Percentiles rank a stretch among this genome's conserved stretches.
phyloP scores from a whole-genome alignment of 2,329 filamentous ascomycete genomes.

The Exophiala oligosperma region DNA sequence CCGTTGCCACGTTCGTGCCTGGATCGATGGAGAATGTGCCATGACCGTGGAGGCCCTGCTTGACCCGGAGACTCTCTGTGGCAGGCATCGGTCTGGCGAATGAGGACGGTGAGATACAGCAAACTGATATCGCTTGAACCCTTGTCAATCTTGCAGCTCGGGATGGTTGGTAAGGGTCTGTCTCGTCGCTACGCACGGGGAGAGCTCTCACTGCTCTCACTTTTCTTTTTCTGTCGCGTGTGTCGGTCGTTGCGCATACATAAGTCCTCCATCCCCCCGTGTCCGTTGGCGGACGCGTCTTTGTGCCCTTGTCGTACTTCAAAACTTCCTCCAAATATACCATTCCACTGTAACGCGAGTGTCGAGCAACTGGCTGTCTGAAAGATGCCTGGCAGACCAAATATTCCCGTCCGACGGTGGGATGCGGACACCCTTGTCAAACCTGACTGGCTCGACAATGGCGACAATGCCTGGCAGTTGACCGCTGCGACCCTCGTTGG shows the following conservation, averaged over 20 bases:
- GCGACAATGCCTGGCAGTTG: constrained; percentile 56
- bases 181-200: background rate
- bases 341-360: background rate
- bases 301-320: background rate
- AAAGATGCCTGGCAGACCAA: background rate
- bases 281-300: background rate
- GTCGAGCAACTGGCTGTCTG: background rate
- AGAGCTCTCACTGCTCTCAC: background rate
- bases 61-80: constrained; percentile 1
- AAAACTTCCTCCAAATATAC: background rate
- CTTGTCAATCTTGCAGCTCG: constrained; percentile 10
- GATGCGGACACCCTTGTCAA: constrained; percentile 24
- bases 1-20: constrained; percentile 16
- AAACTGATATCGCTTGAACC: constrained; percentile 22
- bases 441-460: constrained; percentile 42
- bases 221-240: constrained; percentile 18
- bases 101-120: background rate
- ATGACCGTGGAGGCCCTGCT: background rate
- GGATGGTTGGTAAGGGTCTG: constrained; percentile 1
- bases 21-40: constrained; percentile 8
- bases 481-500: constrained; percentile 52
- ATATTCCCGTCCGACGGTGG: constrained; percentile 19
- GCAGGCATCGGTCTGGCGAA: constrained; percentile 5
- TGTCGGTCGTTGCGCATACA: constrained; percentile 1
- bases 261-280: constrained; percentile 1